Base-by-base conservation (phyloP, 2,329 filamentous ascomycete species). In the Helotiales sp. region DNA sequence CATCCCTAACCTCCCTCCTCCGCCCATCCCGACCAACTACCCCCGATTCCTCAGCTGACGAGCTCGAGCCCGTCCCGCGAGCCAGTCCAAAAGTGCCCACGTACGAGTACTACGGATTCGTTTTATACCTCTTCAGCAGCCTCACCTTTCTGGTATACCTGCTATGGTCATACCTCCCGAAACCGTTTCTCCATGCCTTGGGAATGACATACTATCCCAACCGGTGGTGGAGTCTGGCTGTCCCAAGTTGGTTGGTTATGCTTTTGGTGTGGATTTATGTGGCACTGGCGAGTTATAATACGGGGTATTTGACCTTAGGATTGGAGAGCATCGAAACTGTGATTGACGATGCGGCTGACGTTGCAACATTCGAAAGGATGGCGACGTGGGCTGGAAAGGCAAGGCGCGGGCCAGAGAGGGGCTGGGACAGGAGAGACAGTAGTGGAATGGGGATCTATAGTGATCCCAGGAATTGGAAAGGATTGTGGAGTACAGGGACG, bases 61-160 rank as follows among this genome's bases (percentile, higher is more conserved):
- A 98, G 74, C 86, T 91, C 43, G 88, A 86, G 28, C 88, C 85
- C 1, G 88, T 97, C 20, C 93, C 94, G 5, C 91, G 93, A 64
- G 94, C 93, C 1, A 91, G 91, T 62, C 96, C 96, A 1, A 93
- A 96, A 77, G 94, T 99, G 2, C 96, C 96, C 17, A 99, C 96
- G 0, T 98, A 99, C 82, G 96, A 99, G 78, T 99, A 98, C 86
- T 98, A 98, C 79, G 96, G 96, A 78, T 99, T 99, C 81, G 95
- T 97, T 63, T 86, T 99, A 59, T 98, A 99, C 82, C 86, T 99
- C 45, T 93, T 95, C 77, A 94, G 91, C 69, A 93, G 90, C 24
- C 83, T 96, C 61, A 89, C 89, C 1, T 98, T 98, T 78, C 83
- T 91, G 77, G 84, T 87, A 76, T 91, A 88, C 78, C 81, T 90